Base-by-base conservation (phyloP, 352 stramenopile species). In the Phytophthora europaea region DNA sequence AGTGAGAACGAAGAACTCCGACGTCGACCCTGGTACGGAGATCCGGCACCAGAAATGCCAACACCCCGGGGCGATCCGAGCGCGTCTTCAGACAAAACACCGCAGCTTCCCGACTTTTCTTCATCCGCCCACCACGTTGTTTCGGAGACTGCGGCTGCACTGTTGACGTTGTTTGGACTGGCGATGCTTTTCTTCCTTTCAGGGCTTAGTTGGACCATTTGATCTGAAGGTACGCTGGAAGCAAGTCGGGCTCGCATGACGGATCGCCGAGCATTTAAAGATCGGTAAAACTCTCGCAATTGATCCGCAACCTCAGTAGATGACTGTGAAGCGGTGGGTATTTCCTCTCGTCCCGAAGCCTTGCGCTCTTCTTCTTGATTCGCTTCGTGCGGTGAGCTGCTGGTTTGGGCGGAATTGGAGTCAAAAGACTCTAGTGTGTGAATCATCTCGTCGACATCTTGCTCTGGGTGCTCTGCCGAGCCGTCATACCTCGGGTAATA, bases 251-350 rank as follows among this genome's bases (percentile, higher is more conserved):
- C 43, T 61, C 16, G 56, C 50, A 78, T 63, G 38, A 75, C 34
- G 22, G 72, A 75, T 22, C 72, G 61, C 15, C 61, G 66, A 68
- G 66, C 51, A 59, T 74, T 78, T 10, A 78, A 31, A 6, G 34
- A 34, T 9, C 53, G 45, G 56, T 78, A 78, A 48, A 58, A 72
- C 13, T 75, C 72, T 58, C 72, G 60, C 3, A 78, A 26, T 23
- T 78, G 72, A n/a, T 75, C 55, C 9, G 66, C 66, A 45, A 43
- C 18, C n/a, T 68, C 63, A 6, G 34, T 55, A 15, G 38, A 43
- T 60, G 56, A 58, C 9, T 15, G 33, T 7, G 20, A 40, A 36
- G 20, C 20, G 3, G 47, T 53, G 20, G 28, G 26, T 23, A 20
- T 7, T 52, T 12, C 26, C 47, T 34, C 57, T 48, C 55, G n/a